Evolutionary conservation across 768 basidiomycete species (phyloP).

Genomic region (Boletellus ananiceps): DNA sequence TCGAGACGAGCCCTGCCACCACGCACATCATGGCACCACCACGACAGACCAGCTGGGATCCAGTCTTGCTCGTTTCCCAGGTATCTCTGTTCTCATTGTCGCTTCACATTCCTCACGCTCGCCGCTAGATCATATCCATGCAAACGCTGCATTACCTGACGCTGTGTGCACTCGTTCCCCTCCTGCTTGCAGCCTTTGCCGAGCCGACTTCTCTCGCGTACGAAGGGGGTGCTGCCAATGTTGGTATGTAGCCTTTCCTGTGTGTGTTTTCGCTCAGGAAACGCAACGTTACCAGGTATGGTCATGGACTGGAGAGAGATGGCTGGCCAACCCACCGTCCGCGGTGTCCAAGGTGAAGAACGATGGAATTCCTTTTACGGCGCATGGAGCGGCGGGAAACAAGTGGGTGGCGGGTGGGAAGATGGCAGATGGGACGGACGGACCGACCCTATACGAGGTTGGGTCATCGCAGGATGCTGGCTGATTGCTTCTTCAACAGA

Average conservation of each 20-base stretch:
- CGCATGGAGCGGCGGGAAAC: conserved; percentile 78
- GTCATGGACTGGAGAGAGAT: conserved; percentile 98
- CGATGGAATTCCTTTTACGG: conserved; percentile 65
- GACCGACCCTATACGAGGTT: conserved; percentile 76
- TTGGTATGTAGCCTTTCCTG: conserved; percentile 46
- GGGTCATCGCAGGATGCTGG: conserved; percentile 91
- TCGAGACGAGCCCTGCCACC: conserved; percentile 1
- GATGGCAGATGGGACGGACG: conserved; percentile 59
- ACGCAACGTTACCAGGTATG: conserved; percentile 51
- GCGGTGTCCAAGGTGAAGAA: conserved; percentile 56
- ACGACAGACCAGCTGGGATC: conserved; percentile 75
- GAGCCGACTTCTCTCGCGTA: conserved; percentile 64
- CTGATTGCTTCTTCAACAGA: conserved; percentile 75
- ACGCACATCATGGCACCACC: conserved; percentile 31
- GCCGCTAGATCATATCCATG: conserved; percentile 78
- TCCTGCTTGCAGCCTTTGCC: conserved; percentile 70
- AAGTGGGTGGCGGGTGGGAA: conserved; percentile 53
- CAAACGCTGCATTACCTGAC: conserved; percentile 94
- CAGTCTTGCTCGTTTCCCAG: conserved; percentile 82
- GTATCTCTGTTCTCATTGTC: conserved; percentile 33
- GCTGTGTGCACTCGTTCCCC: conserved; percentile 76
- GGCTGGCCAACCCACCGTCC: conserved; percentile 77
- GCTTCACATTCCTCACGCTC: neutral
- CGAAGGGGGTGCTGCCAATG: conserved; percentile 76
- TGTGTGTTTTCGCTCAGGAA: neutral